These are phyloP conservation scores for Lachancea cidri DNA, from an alignment of 805 yeast species.

Conservation along the genomic window DNA sequence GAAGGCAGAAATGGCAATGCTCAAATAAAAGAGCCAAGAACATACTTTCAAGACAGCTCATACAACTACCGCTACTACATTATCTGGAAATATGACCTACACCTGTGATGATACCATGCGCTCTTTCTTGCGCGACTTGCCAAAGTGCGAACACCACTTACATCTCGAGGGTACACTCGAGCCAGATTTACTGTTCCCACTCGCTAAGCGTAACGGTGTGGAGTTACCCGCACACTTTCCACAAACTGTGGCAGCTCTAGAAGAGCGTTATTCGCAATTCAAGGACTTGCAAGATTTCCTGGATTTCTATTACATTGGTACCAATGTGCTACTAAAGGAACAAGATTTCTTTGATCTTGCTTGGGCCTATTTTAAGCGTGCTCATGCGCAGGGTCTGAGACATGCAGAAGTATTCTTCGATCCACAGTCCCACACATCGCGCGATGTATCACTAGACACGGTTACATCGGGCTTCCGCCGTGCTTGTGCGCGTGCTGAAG, in stretches of 20 bases:
- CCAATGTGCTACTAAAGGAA: constrained; percentile 64
- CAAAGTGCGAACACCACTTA: constrained; percentile 84
- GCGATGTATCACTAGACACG: constrained; percentile 54
- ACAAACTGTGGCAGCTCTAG: constrained; percentile 48
- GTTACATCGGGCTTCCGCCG: constrained; percentile 62
- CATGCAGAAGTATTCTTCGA: constrained; percentile 81
- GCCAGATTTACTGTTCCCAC: constrained; percentile 64
- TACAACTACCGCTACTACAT: too few relatives aligned
- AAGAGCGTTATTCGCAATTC: constrained; percentile 55
- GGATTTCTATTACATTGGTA: constrained; percentile 75
- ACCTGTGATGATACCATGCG: constrained; percentile 38
- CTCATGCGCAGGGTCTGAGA: constrained; percentile 50
- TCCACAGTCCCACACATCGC: constrained; percentile 76
- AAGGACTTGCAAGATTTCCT: constrained; percentile 71
- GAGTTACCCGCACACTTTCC: constrained; percentile 62
- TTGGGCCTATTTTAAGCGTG: constrained; percentile 63
- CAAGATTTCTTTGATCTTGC: constrained; percentile 74
- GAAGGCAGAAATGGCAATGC: neutral
- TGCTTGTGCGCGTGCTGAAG: constrained; percentile 60
- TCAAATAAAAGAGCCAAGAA: too few relatives aligned
- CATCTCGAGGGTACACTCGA: constrained; percentile 81
- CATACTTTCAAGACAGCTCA: too few relatives aligned
- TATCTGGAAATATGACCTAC: constrained; percentile 21
- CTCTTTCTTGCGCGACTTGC: constrained; percentile 59
- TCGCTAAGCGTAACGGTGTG: constrained; percentile 62